Base-by-base conservation (phyloP, 208 protist genomes). In the Wallacemonas collosoma region DNA sequence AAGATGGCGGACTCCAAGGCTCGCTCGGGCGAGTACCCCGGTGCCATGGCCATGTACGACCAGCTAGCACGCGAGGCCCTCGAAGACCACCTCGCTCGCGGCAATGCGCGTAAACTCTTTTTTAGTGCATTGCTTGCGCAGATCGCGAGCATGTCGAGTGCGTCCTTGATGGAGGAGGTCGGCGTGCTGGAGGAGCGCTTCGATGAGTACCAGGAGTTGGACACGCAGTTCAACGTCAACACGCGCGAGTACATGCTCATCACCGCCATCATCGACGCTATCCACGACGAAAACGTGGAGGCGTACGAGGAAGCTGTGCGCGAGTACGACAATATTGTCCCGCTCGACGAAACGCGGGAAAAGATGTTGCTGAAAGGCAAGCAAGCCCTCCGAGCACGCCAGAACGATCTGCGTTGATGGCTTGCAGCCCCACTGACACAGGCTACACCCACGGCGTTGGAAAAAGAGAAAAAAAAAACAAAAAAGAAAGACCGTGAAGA, bases 231-330 rank as follows among this genome's bases (percentile, higher is more conserved):
- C 77, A 94, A 89, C 73, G 71, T 78, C 38, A 54, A 89, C 70
- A 95, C 89, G 0, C 89, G 89, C 64, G 89, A 97, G 83, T 83
- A 94, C 77, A 95, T 97, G 87, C 77, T 95, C 51, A 90, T 97
- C 35, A 80, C 76, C 5, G 88, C 79, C 39, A 45, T 97, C 53
- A 90, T 95, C 64, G 87, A 90, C 11, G 92, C 92, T 2, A 86
- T 97, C 15, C 79, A 89, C 55, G 51, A 68, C 48, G 86, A 93
- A 60, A 79, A 86, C 50, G 60, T 73, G 12, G 82, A 79, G 54
- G 83, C 76, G 47, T 90, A 91, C 75, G 85, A 93, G 17, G 83
- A 82, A 57, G 92, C 88, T 12, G 75, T 97, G 48, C 67, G 65
- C 39, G 85, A 94, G 56, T 97, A 94, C 70, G 87, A 94, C 71